Evolutionary conservation across 371 early-diverging fungal genomes (phyloP).

Genomic region (Hamiltosporidium tvaerminnensis): DNA sequence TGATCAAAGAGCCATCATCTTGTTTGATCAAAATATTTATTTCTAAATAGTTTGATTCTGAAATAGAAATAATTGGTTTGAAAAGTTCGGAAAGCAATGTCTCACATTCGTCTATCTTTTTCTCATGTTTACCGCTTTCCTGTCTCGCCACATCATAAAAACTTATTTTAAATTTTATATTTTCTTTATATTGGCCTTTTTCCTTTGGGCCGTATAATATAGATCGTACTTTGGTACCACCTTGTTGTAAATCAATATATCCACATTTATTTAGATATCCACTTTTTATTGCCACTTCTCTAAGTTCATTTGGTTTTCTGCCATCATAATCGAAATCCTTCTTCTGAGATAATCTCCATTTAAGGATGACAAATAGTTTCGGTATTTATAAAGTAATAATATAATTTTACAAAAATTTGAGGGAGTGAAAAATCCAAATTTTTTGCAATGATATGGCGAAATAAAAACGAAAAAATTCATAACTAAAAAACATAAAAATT

Average conservation of each 20-base stretch:
- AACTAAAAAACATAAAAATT: no score
- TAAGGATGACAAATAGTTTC: background rate
- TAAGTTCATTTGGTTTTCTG: slow-evolving; percentile 10
- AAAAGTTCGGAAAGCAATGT: slow-evolving; percentile 19
- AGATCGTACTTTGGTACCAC: slow-evolving; percentile 13
- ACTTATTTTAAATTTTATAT: slow-evolving; percentile 14
- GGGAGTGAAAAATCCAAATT: no score
- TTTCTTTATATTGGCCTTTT: slow-evolving; percentile 1
- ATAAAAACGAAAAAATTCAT: no score
- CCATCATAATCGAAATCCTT: slow-evolving; percentile 26
- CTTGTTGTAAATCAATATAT: slow-evolving; percentile 5
- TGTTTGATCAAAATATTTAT: slow-evolving; percentile 19
- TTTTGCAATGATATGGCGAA: no score
- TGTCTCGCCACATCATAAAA: slow-evolving; percentile 13
- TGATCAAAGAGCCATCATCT: slow-evolving; percentile 29
- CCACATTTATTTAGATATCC: background rate
- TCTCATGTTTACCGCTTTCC: slow-evolving; percentile 8
- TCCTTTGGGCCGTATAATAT: slow-evolving; percentile 3
- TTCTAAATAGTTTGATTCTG: slow-evolving; percentile 6
- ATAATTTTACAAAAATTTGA: no score
- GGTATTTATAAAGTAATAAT: no score
- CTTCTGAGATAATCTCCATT: slow-evolving; percentile 13
- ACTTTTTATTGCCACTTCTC: slow-evolving; percentile 3
- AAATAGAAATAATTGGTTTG: slow-evolving; percentile 2
- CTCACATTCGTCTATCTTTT: slow-evolving; percentile 9